Percentiles rank a stretch among this genome's conserved stretches.
These are phyloP conservation scores for Bipolaris victoriae DNA, from an alignment of 2,329 filamentous ascomycete species.

Conservation along the genomic window DNA sequence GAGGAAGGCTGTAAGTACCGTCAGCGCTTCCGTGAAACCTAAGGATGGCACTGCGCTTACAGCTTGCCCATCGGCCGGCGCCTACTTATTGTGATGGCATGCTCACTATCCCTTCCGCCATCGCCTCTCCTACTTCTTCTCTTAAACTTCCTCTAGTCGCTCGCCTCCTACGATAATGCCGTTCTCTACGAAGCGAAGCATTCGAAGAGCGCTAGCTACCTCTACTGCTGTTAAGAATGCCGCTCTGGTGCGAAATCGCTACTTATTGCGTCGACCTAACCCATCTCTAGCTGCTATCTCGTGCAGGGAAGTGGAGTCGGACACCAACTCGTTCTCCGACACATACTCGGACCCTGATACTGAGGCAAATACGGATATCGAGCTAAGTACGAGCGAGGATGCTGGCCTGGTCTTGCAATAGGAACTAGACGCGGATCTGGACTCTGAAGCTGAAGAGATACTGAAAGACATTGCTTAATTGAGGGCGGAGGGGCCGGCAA, in stretches of 20 bases:
- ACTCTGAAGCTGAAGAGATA: conserved; percentile 27
- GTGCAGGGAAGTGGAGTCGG: conserved; percentile 4
- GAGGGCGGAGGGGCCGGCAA: conserved; percentile 22
- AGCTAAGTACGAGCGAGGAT: conserved; percentile 9
- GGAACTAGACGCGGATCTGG: conserved; percentile 13
- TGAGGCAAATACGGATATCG: conserved; percentile 13
- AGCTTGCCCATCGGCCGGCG: conserved; percentile 5
- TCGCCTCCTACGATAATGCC: conserved; percentile 4
- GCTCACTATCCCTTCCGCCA: conserved; percentile 5
- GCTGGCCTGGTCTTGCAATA: neutral
- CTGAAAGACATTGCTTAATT: conserved; percentile 24
- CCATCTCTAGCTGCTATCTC: neutral
- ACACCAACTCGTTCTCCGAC: conserved; percentile 12
- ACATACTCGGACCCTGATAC: conserved; percentile 19
- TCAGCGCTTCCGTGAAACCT: conserved; percentile 2
- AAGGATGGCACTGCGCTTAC: conserved; percentile 8
- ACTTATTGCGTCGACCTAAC: conserved; percentile 8
- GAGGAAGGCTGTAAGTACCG: conserved; percentile 1
- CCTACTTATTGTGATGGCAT: conserved; percentile 18
- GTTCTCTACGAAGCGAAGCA: conserved; percentile 7
- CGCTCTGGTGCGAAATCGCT: conserved; percentile 10
- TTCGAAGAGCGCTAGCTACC: conserved; percentile 3
- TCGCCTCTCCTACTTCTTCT: conserved; percentile 8
- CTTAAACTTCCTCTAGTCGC: neutral
- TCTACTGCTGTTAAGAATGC: neutral